Evolutionary conservation across 2,329 filamentous ascomycete species (phyloP).

Genomic region (Coleophoma crateriformis): DNA sequence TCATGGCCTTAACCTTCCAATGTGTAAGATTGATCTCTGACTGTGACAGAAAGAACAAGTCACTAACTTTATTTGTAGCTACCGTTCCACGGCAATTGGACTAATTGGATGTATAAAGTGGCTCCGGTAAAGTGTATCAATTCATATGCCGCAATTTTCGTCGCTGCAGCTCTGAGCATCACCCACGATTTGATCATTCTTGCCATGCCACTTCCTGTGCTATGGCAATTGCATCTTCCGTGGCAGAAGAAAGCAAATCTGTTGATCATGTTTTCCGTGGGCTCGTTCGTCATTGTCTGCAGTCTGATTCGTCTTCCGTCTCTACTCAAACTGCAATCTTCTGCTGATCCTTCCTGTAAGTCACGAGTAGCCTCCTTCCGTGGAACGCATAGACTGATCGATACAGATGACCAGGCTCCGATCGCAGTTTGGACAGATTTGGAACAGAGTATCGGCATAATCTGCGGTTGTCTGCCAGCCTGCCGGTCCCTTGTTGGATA

Average conservation of each 20-base stretch:
- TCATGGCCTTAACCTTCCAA: conserved; percentile 6
- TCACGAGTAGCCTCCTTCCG: background rate
- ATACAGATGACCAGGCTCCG: conserved; percentile 11
- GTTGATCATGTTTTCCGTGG: conserved; percentile 7
- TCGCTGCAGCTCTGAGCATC: conserved; percentile 4
- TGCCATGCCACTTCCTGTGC: conserved; percentile 5
- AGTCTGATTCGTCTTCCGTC: conserved; percentile 4
- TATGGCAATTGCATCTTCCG: conserved; percentile 3
- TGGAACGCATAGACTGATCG: background rate
- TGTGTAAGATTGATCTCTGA: conserved; percentile 4
- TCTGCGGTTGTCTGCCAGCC: conserved; percentile 34
- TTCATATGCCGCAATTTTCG: background rate
- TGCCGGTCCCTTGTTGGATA: conserved; percentile 26
- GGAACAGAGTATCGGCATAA: conserved; percentile 33
- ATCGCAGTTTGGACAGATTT: conserved; percentile 15
- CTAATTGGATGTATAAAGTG: conserved; percentile 9
- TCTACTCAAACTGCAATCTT: conserved; percentile 1
- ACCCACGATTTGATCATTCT: conserved; percentile 6
- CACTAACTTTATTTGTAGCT: background rate
- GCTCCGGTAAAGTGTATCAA: conserved; percentile 6
- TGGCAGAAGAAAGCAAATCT: conserved; percentile 3
- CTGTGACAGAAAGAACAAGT: too few relatives aligned
- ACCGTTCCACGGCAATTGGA: conserved; percentile 7
- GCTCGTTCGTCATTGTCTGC: conserved; percentile 7
- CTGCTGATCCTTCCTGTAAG: conserved; percentile 10